phyloP scores from a whole-genome alignment of 2,329 filamentous ascomycete species.

The Septoria petroselini region DNA sequence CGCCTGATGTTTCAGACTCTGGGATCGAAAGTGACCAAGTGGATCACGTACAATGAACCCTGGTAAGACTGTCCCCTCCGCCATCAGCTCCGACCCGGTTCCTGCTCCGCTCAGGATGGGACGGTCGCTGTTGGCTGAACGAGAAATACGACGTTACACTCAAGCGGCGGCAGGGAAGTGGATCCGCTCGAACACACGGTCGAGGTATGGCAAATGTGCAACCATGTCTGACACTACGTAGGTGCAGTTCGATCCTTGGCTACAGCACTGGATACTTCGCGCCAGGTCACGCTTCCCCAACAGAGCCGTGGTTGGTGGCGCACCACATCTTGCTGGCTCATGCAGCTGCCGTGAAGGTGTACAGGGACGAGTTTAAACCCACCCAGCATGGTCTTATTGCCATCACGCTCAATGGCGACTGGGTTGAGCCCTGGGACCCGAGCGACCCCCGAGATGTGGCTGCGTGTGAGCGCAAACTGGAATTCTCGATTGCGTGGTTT shows the following conservation, averaged over 20 bases:
- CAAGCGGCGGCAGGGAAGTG: too few relatives aligned
- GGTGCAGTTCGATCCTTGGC: slow-evolving; percentile 57
- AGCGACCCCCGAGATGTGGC: slow-evolving; percentile 70
- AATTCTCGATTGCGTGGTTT: slow-evolving; percentile 86
- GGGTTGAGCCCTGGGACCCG: slow-evolving; percentile 75
- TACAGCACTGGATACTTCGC: slow-evolving; percentile 76
- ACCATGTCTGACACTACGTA: slow-evolving; percentile 1
- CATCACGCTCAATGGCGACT: slow-evolving; percentile 76
- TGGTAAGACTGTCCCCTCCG: slow-evolving; percentile 1
- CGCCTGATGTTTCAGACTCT: slow-evolving; percentile 71
- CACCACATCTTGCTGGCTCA: slow-evolving; percentile 80
- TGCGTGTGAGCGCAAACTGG: slow-evolving; percentile 75
- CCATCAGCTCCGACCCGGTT: too few relatives aligned
- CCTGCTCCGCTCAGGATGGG: too few relatives aligned
- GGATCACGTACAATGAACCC: slow-evolving; percentile 62
- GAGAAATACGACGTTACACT: too few relatives aligned
- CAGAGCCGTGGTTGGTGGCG: slow-evolving; percentile 78
- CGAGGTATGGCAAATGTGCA: neutral
- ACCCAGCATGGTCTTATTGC: slow-evolving; percentile 73
- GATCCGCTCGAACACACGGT: neutral
- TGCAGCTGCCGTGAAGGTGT: slow-evolving; percentile 74
- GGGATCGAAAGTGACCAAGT: slow-evolving; percentile 72
- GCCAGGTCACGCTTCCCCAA: slow-evolving; percentile 73
- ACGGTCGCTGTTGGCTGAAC: too few relatives aligned
- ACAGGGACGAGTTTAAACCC: slow-evolving; percentile 76